These are phyloP conservation scores for Carex myosuroides DNA, from an alignment of 176 grass and related monocot genomes.

Conservation along the genomic window DNA sequence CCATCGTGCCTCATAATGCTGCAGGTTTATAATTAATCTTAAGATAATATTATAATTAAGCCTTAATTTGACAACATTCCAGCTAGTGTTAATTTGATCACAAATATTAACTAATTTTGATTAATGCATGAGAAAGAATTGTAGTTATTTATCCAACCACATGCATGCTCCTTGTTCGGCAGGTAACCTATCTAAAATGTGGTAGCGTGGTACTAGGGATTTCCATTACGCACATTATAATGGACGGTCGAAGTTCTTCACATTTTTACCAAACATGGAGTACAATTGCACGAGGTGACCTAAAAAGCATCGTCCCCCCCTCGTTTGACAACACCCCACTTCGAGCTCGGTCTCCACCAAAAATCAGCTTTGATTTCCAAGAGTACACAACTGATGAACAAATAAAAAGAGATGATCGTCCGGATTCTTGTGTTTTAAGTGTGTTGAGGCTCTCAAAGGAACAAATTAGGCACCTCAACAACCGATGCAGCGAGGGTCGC, in stretches of 20 bases:
- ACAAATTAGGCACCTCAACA: conserved; percentile 6
- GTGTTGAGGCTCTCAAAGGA: not conserved
- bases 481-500: not conserved
- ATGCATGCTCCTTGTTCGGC: not conserved
- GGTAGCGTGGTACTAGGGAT: not conserved
- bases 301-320: too few species aligned
- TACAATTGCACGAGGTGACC: too few species aligned
- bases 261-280: not conserved
- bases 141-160: not conserved
- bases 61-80: too few species aligned
- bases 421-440: not conserved
- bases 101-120: too few species aligned
- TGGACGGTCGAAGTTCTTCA: not conserved
- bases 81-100: too few species aligned
- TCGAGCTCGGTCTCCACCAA: too few species aligned
- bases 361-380: not conserved
- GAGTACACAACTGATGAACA: not conserved
- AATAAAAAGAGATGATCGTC: not conserved
- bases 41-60: too few species aligned
- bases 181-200: conserved; percentile 15
- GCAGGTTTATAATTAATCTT: not conserved
- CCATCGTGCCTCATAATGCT: too few species aligned
- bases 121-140: too few species aligned
- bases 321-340: too few species aligned
- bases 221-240: not conserved